Base-by-base conservation (phyloP, 805 yeast genomes). In the Lachancea kluyveri region DNA sequence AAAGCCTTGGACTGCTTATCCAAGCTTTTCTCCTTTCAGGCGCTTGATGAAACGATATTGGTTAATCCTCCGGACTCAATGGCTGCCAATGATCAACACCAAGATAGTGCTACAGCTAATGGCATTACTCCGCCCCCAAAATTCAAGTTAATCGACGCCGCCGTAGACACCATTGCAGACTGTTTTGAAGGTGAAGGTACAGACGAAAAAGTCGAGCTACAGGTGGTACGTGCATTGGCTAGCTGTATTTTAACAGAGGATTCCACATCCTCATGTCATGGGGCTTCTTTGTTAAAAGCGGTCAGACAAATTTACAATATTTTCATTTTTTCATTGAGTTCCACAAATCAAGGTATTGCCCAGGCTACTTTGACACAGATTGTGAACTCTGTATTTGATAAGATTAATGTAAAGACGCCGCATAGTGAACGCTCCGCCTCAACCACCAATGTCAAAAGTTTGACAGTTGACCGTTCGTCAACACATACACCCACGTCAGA, bases 361-460 rank as follows among this genome's bases (percentile, higher is more conserved):
- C 97, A 94, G 63, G 97, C 95, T 1, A 81, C 92, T 6, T 67
- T 92, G 43, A 84, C 94, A 3, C 99, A 92, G 60, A 81, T 90
- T 48, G 85, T 92, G 14, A 77, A 78, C 34, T 77, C 84, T 6
- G 79, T 88, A 8, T 92, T 86, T 61, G 94, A 83, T 40, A 74
- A 92, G 41, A 74, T 76, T 24, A 70, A 67, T 33, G 57, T 52
- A 26, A 52, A 62, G 21, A 46, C 48, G 19, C 39, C 36, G 28
- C 9, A 20, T 16, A 28, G 17, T 12, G 16, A 26, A 17, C 32
- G 38, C 7, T 36, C 46, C 12, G 21, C 13, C 4, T 26, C 45
- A 9, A 19, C 40, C 5, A 18, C 43, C 4, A 47, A 41, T 28
- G 23, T 38, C 5, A 45, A 30, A 24, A 42, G 34, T 17, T 33